These are phyloP conservation scores for Rhodosorus marinus DNA, from an alignment of 23 red algal genomes.

Conservation along the genomic window DNA sequence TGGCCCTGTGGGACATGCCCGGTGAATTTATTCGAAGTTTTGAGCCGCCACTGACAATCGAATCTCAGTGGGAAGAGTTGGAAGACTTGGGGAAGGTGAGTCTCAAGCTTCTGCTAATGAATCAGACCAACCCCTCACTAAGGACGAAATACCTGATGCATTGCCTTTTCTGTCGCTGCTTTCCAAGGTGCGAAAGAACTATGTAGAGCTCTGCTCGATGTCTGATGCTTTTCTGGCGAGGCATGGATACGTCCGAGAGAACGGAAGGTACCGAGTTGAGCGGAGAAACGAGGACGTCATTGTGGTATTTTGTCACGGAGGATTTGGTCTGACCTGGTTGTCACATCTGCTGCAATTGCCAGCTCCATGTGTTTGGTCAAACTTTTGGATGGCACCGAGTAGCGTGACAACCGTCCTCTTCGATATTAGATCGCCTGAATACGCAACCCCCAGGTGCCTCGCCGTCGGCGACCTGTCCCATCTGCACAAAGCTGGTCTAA, in stretches of 20 bases:
- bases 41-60: background rate
- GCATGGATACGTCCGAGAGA: conserved; percentile 61
- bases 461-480: conserved; percentile 61
- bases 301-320: conserved; percentile 94
- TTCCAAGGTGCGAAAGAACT: too few relatives aligned
- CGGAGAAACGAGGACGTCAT: conserved; percentile 27
- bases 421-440: conserved; percentile 45
- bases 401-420: conserved; percentile 89
- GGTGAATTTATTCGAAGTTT: conserved; percentile 27
- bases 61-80: conserved; percentile 11
- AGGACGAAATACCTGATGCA: too few relatives aligned
- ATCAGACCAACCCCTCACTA: too few relatives aligned
- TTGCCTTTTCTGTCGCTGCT: too few relatives aligned
- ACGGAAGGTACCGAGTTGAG: conserved; percentile 29
- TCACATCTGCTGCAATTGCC: conserved; percentile 73
- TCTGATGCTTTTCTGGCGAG: conserved; percentile 76
- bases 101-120: too few relatives aligned
- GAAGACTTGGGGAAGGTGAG: conserved; percentile 7
- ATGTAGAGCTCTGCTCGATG: conserved; percentile 11
- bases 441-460: conserved; percentile 61
- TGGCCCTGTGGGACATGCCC: conserved; percentile 83
- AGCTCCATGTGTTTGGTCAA: conserved; percentile 41
- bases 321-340: conserved; percentile 94
- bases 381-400: conserved; percentile 73
- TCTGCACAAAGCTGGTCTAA: conserved; percentile 34